Conservation (phyloP, 495 filamentous ascomycete species). For the Neurospora sublineolata region DNA sequence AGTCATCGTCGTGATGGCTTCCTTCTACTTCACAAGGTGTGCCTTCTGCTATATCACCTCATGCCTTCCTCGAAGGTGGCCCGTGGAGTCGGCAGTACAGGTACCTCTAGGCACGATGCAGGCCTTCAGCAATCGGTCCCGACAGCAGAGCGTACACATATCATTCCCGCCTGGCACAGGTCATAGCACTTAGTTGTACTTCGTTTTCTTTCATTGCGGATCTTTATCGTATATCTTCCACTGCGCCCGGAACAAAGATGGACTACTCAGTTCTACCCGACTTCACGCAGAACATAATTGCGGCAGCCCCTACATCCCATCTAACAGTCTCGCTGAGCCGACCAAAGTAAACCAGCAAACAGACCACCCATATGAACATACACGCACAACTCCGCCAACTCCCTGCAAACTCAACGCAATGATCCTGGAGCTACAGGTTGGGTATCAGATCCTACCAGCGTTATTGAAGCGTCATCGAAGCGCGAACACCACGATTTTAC, state of each 20-base stretch:
- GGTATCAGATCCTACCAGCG: not conserved
- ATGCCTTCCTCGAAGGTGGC: too few relatives aligned
- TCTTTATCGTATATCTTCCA: not conserved
- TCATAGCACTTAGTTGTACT: not conserved
- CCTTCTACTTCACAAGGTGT: too few relatives aligned
- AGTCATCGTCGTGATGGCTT: too few relatives aligned
- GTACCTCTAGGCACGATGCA: too few relatives aligned
- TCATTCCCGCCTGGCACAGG: not conserved
- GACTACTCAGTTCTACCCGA: not conserved
- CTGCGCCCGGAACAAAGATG: not conserved
- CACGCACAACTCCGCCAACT: not conserved
- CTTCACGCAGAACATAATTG: not conserved
- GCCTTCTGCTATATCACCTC: too few relatives aligned
- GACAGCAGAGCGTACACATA: not conserved
- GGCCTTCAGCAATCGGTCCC: too few relatives aligned
- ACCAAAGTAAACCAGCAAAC: not conserved
- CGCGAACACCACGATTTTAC: not conserved
- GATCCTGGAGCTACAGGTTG: not conserved
- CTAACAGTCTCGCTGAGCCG: not conserved
- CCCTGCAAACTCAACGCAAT: not conserved
- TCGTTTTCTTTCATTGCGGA: not conserved
- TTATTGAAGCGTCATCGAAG: not conserved
- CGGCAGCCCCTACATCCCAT: not conserved
- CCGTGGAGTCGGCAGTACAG: too few relatives aligned
- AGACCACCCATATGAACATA: not conserved